A percentile compares a stretch with the other conserved stretches of the same genome.
These are phyloP conservation scores for Salvia splendens DNA, from an alignment of 257 asterid genomes.

Conservation along the genomic window DNA sequence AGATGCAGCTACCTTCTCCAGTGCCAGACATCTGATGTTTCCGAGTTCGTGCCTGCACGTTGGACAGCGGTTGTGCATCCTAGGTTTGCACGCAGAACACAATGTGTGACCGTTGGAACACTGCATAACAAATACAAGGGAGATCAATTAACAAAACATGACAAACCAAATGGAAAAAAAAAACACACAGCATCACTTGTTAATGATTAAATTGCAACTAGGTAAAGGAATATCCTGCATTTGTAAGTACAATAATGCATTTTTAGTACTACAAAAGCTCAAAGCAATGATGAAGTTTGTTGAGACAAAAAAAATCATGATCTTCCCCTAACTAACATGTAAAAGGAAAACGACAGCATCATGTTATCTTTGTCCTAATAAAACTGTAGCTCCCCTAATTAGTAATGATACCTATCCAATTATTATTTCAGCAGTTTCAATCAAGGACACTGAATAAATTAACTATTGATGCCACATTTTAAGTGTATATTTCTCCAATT, in stretches of 20 bases:
- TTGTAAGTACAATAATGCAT: background rate
- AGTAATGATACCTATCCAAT: too few species aligned
- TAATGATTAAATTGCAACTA: background rate
- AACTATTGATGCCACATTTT: background rate
- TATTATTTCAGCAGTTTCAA: background rate
- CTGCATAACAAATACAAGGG: constrained; percentile 26
- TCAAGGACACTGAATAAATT: background rate
- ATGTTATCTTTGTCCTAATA: background rate
- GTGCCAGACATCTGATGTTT: constrained; percentile 45
- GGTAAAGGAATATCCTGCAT: background rate
- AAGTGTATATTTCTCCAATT: background rate
- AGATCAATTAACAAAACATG: background rate
- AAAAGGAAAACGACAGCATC: background rate
- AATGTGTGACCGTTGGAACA: constrained; percentile 50
- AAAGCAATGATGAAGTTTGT: background rate
- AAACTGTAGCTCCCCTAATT: background rate
- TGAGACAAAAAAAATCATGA: background rate
- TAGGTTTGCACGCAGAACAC: constrained; percentile 50
- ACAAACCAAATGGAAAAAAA: too few species aligned
- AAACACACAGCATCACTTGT: background rate
- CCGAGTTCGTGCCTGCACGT: constrained; percentile 50
- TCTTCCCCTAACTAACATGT: background rate
- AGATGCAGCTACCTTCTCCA: constrained; percentile 51
- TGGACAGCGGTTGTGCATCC: constrained; percentile 49
- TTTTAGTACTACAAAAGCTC: background rate